Conservation (phyloP, 2,329 filamentous ascomycete genomes). For the Monascus ruber region DNA sequence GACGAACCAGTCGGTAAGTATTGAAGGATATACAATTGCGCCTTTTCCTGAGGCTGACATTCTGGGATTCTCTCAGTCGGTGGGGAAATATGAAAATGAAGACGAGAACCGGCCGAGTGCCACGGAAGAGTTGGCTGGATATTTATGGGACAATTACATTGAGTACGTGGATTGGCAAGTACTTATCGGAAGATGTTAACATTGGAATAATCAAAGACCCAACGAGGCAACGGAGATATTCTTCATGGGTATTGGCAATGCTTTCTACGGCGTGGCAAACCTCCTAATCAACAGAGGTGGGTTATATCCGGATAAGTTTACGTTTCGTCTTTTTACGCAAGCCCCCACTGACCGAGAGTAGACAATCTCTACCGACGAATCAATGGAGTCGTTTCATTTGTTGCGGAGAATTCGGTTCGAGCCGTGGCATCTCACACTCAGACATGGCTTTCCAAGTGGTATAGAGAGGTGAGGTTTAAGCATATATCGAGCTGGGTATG, state of each 20-base stretch:
- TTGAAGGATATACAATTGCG: not conserved
- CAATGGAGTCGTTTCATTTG: constrained; percentile 67
- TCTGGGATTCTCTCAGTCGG: constrained; percentile 5
- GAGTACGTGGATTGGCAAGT: constrained; percentile 40
- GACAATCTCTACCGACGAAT: constrained; percentile 55
- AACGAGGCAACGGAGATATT: constrained; percentile 61
- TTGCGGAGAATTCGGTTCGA: constrained; percentile 60
- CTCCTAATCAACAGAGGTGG: constrained; percentile 66
- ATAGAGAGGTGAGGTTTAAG: constrained; percentile 46
- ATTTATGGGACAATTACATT: constrained; percentile 96
- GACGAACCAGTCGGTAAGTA: constrained; percentile 49
- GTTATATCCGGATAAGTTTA: constrained; percentile 4
- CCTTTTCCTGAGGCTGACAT: constrained; percentile 3
- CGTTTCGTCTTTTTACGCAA: too few species aligned
- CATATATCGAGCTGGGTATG: too few species aligned
- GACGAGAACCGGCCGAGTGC: constrained; percentile 41
- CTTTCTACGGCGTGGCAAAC: constrained; percentile 72
- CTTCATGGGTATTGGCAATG: constrained; percentile 79
- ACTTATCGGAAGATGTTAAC: not conserved
- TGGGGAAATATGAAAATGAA: constrained; percentile 34
- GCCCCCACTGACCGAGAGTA: constrained; percentile 11
- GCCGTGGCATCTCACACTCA: constrained; percentile 69
- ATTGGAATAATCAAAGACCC: constrained; percentile 35
- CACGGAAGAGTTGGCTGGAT: constrained; percentile 62
- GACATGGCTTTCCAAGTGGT: constrained; percentile 63